Evolutionary conservation across 441 rosid species (phyloP).

Genomic region (Adansonia madagascariensis): DNA sequence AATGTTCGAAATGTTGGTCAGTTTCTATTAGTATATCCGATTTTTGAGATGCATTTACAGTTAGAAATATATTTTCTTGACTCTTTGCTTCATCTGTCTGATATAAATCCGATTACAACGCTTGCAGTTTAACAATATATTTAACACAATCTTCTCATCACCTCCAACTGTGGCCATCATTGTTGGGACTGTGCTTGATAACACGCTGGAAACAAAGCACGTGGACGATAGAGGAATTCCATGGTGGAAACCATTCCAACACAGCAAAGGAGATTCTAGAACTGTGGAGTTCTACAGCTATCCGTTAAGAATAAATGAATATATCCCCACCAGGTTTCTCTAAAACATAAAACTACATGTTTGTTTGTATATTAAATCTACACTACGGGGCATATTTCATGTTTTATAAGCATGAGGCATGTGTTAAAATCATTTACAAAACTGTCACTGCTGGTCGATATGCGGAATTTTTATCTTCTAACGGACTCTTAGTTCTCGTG

Average conservation of each 20-base stretch:
- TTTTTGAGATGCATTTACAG: background rate
- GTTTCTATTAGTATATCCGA: background rate
- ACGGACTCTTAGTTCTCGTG: background rate
- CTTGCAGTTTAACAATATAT: slow-evolving; percentile 85
- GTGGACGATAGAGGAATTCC: slow-evolving; percentile 67
- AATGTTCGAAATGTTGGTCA: background rate
- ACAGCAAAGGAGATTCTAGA: slow-evolving; percentile 62
- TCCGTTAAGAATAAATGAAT: slow-evolving; percentile 58
- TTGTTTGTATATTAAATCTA: slow-evolving; percentile 31
- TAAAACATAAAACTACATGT: slow-evolving; percentile 27
- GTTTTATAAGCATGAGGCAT: slow-evolving; percentile 34
- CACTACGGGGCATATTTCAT: slow-evolving; percentile 23
- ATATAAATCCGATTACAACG: background rate
- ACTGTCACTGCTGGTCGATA: background rate
- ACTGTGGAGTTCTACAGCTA: slow-evolving; percentile 73
- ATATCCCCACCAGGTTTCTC: slow-evolving; percentile 71
- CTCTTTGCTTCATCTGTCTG: background rate
- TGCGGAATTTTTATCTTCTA: slow-evolving; percentile 12
- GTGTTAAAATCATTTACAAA: background rate
- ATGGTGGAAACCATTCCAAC: slow-evolving; percentile 94
- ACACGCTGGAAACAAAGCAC: slow-evolving; percentile 63
- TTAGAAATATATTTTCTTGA: background rate
- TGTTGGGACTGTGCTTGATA: slow-evolving; percentile 69
- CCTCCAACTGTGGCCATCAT: slow-evolving; percentile 77
- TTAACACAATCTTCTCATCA: slow-evolving; percentile 87